Evolutionary conservation across 2,329 filamentous ascomycete species (phyloP).

Genomic region (Beauveria scarabaeidicola): DNA sequence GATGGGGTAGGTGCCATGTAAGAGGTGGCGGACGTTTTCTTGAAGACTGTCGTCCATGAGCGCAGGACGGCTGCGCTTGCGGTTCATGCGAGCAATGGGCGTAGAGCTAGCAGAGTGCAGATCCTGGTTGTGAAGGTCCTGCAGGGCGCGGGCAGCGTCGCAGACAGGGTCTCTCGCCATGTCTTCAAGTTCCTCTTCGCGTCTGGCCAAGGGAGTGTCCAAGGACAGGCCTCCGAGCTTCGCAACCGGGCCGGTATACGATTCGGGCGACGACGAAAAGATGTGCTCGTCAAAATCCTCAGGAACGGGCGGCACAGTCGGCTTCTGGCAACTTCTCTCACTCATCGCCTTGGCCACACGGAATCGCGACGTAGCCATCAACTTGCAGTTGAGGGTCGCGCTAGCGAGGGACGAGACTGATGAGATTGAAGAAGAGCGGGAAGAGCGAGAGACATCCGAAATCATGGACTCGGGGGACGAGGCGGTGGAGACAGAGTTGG

Average conservation of each 20-base stretch:
- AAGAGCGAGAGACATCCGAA: slow-evolving; percentile 52
- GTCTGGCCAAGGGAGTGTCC: slow-evolving; percentile 37
- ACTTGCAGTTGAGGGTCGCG: slow-evolving; percentile 45
- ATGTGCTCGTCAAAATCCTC: slow-evolving; percentile 46
- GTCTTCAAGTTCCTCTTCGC: slow-evolving; percentile 38
- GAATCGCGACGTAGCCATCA: slow-evolving; percentile 55
- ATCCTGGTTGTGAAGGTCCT: slow-evolving; percentile 49
- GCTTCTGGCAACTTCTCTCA: slow-evolving; percentile 46
- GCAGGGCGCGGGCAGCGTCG: slow-evolving; percentile 49
- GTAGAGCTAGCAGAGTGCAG: slow-evolving; percentile 30
- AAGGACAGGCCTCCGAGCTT: slow-evolving; percentile 43
- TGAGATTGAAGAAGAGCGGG: slow-evolving; percentile 57
- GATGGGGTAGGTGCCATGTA: slow-evolving; percentile 32
- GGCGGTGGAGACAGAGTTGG: slow-evolving; percentile 52
- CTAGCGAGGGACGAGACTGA: slow-evolving; percentile 52
- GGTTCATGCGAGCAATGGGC: slow-evolving; percentile 25
- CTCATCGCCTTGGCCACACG: slow-evolving; percentile 49
- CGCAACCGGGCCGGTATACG: slow-evolving; percentile 43
- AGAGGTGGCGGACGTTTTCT: slow-evolving; percentile 58
- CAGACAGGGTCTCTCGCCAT: slow-evolving; percentile 34
- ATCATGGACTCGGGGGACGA: slow-evolving; percentile 62
- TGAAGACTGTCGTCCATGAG: slow-evolving; percentile 55
- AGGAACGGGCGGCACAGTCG: slow-evolving; percentile 47
- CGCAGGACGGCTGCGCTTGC: slow-evolving; percentile 51
- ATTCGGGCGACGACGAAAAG: slow-evolving; percentile 48